A percentile compares a stretch with the other conserved stretches of the same genome.
phyloP scores from a whole-genome alignment of 352 stramenopile genomes.

The Hyaloperonospora brassicae region DNA sequence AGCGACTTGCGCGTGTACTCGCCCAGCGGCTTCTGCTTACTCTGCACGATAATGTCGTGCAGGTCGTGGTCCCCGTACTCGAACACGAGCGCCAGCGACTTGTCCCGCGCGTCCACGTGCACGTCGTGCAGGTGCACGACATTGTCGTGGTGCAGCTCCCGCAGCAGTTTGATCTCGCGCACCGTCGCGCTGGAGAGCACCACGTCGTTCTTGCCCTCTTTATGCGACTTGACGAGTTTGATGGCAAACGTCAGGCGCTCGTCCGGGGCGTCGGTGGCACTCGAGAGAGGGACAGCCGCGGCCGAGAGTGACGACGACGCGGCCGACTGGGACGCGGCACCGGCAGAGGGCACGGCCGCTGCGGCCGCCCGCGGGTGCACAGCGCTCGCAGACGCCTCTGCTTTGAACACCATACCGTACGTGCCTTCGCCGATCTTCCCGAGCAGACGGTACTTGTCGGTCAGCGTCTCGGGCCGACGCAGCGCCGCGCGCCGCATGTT shows the following conservation, averaged over 20 bases:
- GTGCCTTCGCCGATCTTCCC: constrained; percentile 86
- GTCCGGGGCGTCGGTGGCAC: constrained; percentile 26
- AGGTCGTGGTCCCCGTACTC: constrained; percentile 87
- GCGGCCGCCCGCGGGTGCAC: constrained; percentile 30
- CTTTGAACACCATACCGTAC: constrained; percentile 87
- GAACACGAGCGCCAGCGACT: constrained; percentile 80
- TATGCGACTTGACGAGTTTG: constrained; percentile 86
- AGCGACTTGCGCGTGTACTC: constrained; percentile 90
- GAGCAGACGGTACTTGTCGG: constrained; percentile 79
- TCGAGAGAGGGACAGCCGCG: no score
- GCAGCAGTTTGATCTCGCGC: constrained; percentile 86
- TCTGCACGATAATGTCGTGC: constrained; percentile 85
- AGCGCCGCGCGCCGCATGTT: constrained; percentile 54
- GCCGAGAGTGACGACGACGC: no score
- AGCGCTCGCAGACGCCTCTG: constrained; percentile 51
- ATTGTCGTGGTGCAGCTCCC: constrained; percentile 84
- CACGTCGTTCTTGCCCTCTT: constrained; percentile 86
- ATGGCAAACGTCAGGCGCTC: constrained; percentile 82
- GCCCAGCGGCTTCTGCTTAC: constrained; percentile 81
- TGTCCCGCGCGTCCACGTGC: constrained; percentile 76
- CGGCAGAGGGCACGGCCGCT: constrained; percentile 3
- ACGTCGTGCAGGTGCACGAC: constrained; percentile 83
- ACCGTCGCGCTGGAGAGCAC: constrained; percentile 82
- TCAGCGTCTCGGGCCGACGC: constrained; percentile 59
- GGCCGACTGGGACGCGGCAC: constrained; percentile 8